Evolutionary conservation across 1,284 basidiomycete species (phyloP).

Genomic region (Omphalotus olearius): DNA sequence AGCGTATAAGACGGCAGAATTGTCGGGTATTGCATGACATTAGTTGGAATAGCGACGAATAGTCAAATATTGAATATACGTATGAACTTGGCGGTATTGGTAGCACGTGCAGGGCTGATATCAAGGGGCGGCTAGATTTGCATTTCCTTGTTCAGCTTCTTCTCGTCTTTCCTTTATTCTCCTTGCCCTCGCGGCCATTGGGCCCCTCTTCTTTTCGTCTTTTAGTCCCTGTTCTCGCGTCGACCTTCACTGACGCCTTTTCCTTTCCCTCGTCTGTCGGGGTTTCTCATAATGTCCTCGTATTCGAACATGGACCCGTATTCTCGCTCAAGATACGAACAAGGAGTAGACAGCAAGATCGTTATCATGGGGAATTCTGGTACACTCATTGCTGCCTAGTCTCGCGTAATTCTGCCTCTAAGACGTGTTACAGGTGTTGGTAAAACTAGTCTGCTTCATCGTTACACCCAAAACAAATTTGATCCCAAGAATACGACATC

Average conservation of each 20-base stretch:
- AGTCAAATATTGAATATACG: background rate
- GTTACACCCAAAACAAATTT: conserved; percentile 91
- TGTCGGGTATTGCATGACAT: background rate
- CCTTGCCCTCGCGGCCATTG: conserved; percentile 15
- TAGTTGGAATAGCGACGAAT: background rate
- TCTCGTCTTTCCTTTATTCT: conserved; percentile 21
- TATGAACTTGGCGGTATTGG: background rate
- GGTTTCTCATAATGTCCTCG: conserved; percentile 27
- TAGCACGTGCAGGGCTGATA: background rate
- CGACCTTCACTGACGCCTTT: conserved; percentile 18
- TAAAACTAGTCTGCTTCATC: conserved; percentile 90
- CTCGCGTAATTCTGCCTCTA: conserved; percentile 8
- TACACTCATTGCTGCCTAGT: conserved; percentile 24
- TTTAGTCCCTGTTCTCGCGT: conserved; percentile 23
- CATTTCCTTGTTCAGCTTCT: conserved; percentile 16
- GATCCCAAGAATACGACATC: conserved; percentile 83
- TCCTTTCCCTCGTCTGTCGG: conserved; percentile 18
- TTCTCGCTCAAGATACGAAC: conserved; percentile 62
- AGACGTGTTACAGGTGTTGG: conserved; percentile 65
- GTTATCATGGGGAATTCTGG: conserved; percentile 96
- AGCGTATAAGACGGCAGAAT: background rate
- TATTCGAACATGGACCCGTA: conserved; percentile 52
- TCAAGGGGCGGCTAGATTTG: conserved; percentile 5
- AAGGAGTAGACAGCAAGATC: conserved; percentile 92
- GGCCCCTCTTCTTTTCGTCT: conserved; percentile 20